Evolutionary conservation across 306 rosid species (phyloP), one percentile per base, ranked within the genome.

Genomic region (Castanea sativa): DNA sequence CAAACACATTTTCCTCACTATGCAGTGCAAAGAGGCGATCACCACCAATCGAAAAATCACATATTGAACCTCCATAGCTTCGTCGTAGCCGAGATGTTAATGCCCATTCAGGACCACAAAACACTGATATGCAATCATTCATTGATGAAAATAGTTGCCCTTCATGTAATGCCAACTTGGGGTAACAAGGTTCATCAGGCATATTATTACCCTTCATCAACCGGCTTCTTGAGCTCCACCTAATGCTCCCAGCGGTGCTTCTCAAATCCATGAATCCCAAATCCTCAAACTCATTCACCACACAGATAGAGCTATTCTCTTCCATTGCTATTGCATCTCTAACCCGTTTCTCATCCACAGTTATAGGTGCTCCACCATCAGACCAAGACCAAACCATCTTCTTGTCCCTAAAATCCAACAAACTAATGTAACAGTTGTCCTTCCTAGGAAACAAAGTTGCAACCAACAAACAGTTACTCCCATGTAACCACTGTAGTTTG

Each of bases 301-400:
- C 98, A 78, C 98, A 95, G 32, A 95, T 87, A 9, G 93, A 85
- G 53, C n/a, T 90, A 2, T 84, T 89, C 19, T 89, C 98, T 45
- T 93, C 98, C 98, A 90, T 93, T 12, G 96, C 98, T 14, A 95
- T 89, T 0, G 98, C 99, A 67, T 95, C 99, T 72, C 99, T 77
- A 52, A 95, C 98, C 38, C 98, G 52, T 75, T 86, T 93, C 84
- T 93, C 98, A 23, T 93, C 96, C 18, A 80, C 92, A 0, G 86
- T 87, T 6, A 88, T 71, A 0, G 92, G 84, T 45, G 91, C 91
- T 18, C 90, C 96, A 32, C 82, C 71, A 71, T 95, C 99, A 14
- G 99, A 91, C 99, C 99, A 95, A 77, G 81, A 84, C 98, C 98
- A 93, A 19, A 93, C 98, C 97, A 93, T 91, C 30, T 82, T 92